Evolutionary conservation across 2,329 filamentous ascomycete genomes (phyloP).

Genomic region (Fusarium algeriense): DNA sequence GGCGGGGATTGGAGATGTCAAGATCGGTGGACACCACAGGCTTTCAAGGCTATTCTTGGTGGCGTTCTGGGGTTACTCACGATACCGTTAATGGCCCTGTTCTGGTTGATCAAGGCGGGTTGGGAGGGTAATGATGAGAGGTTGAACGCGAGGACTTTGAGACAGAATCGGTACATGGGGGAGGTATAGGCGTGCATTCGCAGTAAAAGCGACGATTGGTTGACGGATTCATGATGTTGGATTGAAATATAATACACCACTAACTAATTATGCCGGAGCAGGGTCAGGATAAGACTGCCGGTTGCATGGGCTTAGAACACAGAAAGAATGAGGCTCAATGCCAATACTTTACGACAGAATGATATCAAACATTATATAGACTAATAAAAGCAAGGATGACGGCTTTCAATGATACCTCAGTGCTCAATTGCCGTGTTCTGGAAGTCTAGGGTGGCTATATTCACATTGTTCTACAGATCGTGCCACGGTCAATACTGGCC

Average conservation of each 20-base stretch:
- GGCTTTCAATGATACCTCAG: not conserved
- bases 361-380: not conserved
- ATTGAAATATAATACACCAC: not conserved
- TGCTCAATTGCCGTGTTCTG: not conserved
- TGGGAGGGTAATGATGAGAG: conserved; percentile 51
- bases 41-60: conserved; percentile 64
- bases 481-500: too few species aligned
- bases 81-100: conserved; percentile 61
- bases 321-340: not conserved
- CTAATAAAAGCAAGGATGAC: not conserved
- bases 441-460: not conserved
- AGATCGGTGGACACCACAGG: conserved; percentile 59
- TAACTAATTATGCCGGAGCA: not conserved
- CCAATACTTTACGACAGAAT: not conserved
- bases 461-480: too few species aligned
- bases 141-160: conserved; percentile 2
- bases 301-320: not conserved
- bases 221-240: not conserved
- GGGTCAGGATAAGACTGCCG: not conserved
- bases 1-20: conserved; percentile 60
- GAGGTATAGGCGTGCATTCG: not conserved
- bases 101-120: conserved; percentile 64
- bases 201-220: not conserved
- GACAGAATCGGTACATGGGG: not conserved
- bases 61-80: conserved; percentile 60